phyloP scores from a whole-genome alignment of 1,284 basidiomycete genomes.

The Neolentinus lepideus region DNA sequence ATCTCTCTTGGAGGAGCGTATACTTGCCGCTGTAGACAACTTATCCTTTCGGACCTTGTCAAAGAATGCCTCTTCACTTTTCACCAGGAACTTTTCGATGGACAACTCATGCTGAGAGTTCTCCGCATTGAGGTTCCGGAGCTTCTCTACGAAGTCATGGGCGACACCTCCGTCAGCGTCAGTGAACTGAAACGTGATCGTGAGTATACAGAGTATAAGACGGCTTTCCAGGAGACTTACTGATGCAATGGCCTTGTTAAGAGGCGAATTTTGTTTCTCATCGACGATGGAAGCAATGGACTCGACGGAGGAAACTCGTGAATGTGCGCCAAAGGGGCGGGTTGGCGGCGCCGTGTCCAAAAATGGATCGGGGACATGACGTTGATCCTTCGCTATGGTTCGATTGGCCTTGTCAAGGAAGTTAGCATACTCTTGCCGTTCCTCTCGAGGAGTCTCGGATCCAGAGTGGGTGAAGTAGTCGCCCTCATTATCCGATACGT shows the following conservation, averaged over 20 bases:
- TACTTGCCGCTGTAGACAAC: conserved; percentile 68
- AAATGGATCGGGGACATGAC: conserved; percentile 77
- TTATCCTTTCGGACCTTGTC: conserved; percentile 84
- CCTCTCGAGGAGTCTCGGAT: conserved; percentile 21
- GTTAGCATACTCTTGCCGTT: conserved; percentile 52
- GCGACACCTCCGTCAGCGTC: conserved; percentile 89
- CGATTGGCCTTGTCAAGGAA: conserved; percentile 83
- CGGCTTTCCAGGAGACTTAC: conserved; percentile 32
- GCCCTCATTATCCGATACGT: conserved; percentile 48
- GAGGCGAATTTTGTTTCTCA: conserved; percentile 80
- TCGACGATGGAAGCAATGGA: conserved; percentile 86
- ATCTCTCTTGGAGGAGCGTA: conserved; percentile 74
- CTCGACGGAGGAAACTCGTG: conserved; percentile 75
- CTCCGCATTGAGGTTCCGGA: conserved; percentile 71
- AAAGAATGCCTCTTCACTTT: conserved; percentile 91
- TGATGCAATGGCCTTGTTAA: conserved; percentile 88
- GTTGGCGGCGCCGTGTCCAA: conserved; percentile 57
- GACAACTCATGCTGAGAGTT: conserved; percentile 89
- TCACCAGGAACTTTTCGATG: conserved; percentile 84
- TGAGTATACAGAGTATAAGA: neutral
- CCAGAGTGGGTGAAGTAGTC: conserved; percentile 42
- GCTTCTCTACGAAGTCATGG: conserved; percentile 80
- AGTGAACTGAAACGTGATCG: conserved; percentile 60
- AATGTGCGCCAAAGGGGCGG: conserved; percentile 76
- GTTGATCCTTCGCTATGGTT: conserved; percentile 73